phyloP scores from a whole-genome alignment of 305 asterid genomes.

The Caryopteris hybrid region DNA sequence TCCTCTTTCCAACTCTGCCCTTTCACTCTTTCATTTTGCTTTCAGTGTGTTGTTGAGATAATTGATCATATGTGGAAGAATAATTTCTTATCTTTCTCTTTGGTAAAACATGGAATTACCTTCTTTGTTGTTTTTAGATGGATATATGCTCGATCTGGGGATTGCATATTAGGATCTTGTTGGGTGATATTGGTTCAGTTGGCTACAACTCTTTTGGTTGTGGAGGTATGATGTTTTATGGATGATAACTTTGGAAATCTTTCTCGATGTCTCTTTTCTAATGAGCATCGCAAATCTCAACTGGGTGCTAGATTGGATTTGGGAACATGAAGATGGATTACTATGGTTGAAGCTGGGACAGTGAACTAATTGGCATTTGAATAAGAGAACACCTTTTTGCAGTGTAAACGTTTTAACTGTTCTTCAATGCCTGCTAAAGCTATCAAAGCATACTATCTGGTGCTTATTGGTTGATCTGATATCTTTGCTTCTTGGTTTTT shows the following conservation, averaged over 20 bases:
- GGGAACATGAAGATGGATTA: slow-evolving; percentile 78
- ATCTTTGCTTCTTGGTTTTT: slow-evolving; percentile 35
- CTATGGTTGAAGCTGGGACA: slow-evolving; percentile 72
- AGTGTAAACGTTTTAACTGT: slow-evolving; percentile 41
- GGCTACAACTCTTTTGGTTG: slow-evolving; percentile 73
- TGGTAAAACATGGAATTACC: slow-evolving; percentile 44
- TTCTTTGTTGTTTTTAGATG: slow-evolving; percentile 68
- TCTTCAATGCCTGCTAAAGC: slow-evolving; percentile 38
- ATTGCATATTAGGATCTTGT: slow-evolving; percentile 81
- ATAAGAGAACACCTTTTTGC: slow-evolving; percentile 57
- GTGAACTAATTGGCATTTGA: slow-evolving; percentile 63
- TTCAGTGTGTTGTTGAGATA: slow-evolving; percentile 24
- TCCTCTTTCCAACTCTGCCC: not conserved
- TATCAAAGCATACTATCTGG: slow-evolving; percentile 34
- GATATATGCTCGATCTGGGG: slow-evolving; percentile 83
- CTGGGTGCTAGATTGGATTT: slow-evolving; percentile 90
- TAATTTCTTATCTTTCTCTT: slow-evolving; percentile 18
- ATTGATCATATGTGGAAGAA: slow-evolving; percentile 22
- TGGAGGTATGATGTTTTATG: slow-evolving; percentile 72
- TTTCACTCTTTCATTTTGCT: slow-evolving; percentile 16
- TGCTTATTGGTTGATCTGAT: slow-evolving; percentile 43
- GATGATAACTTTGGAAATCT: slow-evolving; percentile 62
- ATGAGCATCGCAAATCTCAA: slow-evolving; percentile 81
- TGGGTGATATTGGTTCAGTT: slow-evolving; percentile 63
- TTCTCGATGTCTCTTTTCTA: slow-evolving; percentile 73